These are phyloP conservation scores for Blumeria hordei DNA, from an alignment of 2,329 filamentous ascomycete genomes.

Conservation along the genomic window DNA sequence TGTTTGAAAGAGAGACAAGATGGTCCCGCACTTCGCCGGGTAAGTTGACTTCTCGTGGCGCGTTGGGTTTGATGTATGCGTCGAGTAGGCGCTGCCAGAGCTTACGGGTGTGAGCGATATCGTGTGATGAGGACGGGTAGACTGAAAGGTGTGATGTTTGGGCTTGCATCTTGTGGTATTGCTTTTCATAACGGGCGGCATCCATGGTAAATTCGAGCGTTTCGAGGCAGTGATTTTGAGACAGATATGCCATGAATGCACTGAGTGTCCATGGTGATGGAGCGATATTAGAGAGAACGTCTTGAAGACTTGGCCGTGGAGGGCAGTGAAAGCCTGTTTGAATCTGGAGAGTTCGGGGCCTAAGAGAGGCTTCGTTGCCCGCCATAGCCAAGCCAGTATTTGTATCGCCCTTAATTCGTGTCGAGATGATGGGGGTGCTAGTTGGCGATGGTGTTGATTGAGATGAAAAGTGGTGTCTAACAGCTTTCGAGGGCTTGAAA, in stretches of 20 bases:
- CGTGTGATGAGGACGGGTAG: constrained; percentile 11
- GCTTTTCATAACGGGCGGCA: constrained; percentile 52
- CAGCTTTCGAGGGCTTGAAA: too few species aligned
- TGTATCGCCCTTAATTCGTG: too few species aligned
- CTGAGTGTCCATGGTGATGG: constrained; percentile 72
- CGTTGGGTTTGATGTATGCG: constrained; percentile 70
- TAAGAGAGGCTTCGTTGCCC: constrained; percentile 23
- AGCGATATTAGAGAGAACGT: constrained; percentile 71
- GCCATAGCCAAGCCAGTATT: constrained; percentile 5
- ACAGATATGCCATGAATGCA: constrained; percentile 90
- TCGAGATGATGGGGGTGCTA: too few species aligned
- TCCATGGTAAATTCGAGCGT: constrained; percentile 94
- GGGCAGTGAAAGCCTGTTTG: constrained; percentile 25
- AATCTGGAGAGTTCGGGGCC: constrained; percentile 23
- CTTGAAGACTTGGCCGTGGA: constrained; percentile 49
- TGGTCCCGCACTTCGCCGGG: constrained; percentile 65
- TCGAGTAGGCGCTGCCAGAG: constrained; percentile 75
- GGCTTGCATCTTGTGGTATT: constrained; percentile 18
- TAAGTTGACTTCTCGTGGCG: constrained; percentile 73
- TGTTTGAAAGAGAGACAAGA: constrained; percentile 38
- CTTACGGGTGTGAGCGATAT: constrained; percentile 37
- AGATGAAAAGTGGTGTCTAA: too few species aligned
- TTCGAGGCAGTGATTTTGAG: constrained; percentile 90
- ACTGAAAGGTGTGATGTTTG: constrained; percentile 20
- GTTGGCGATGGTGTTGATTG: too few species aligned